Base-by-base conservation (phyloP, 2,329 filamentous ascomycete species). In the Colletotrichum salicis region DNA sequence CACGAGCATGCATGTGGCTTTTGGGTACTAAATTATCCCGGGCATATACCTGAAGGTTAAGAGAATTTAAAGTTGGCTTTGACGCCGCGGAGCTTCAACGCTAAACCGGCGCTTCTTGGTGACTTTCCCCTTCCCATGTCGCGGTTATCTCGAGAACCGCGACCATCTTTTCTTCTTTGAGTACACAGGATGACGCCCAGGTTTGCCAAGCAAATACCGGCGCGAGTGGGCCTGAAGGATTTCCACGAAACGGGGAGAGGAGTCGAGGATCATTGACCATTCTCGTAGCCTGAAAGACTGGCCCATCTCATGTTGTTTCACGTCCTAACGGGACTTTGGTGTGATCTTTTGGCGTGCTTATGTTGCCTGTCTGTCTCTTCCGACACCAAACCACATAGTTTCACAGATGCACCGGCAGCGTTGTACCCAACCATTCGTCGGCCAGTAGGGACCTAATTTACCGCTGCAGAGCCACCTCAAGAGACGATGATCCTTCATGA, bases 191-290 rank as follows among this genome's bases (percentile, higher is more conserved):
- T 67, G 22, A 41, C 13, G 56, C 67, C 56, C 64, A 51, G 67
- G 31, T 13, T 29, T 57, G 52, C 68, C 64, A 63, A 62, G 57
- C 15, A 7, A 22, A 52, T n/a, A n/a, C 69, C 37, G 64, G 57
- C n/a, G 45, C 7, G 13, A 24, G 64, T 58, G 57, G 69, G 37
- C 27, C 68, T 54, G 64, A 59, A 71, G 69, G 69, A 71, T 71
- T 67, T 33, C 31, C 24, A 56, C n/a, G 37, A 37, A 60, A 52
- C 51, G 35, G 51, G 33, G 24, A 55, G 33, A 31, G 12, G 27
- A 27, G n/a, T n/a, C n/a, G n/a, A n/a, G n/a, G 13, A n/a, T 13
- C 35, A 48, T 33, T 33, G 15, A n/a, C 24, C 27, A 7, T 48
- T 24, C 1, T 48, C 1, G 33, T 15, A 19, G 48, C 63, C 63